Base-by-base conservation (phyloP, 306 rosid species). In the Albizia julibrissin region DNA sequence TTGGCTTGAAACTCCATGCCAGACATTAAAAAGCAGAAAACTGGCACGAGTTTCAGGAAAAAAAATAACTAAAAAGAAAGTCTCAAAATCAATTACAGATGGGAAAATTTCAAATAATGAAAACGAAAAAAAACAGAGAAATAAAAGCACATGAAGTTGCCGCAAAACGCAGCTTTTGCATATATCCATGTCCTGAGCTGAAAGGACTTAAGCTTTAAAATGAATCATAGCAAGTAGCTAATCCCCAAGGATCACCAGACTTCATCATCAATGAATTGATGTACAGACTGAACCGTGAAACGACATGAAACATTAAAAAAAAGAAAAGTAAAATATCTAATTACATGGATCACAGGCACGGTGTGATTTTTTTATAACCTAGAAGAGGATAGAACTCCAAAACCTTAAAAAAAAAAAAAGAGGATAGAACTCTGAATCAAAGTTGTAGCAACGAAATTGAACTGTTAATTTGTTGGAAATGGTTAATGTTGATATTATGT, bases 161-260 rank as follows among this genome's bases (percentile, higher is more conserved):
- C 24, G 67, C 31, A 61, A 33, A 14, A 69, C 8, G 74, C 10
- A 69, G 74, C 74, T 69, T 26, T 69, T 69, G 74, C 74, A 11
- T 42, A 27, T 2, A 46, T 47, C 52, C 19, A 69, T n/a, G 29
- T 40, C 33, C 34, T 69, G 52, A 11, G 4, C 33, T 15, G 64
- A 54, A 33, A 74, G 49, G 78, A 74, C 78, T 33, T 58, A 27
- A 65, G 47, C 72, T 27, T 21, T 19, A 46, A 29, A 33, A 46
- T 21, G 27, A 31, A 69, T 46, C 77, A 47, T 42, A 50, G 76
- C 85, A 54, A 56, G 76, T 21, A 76, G 56, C 56, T 58, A 69
- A 68, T 69, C 54, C 73, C 31, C 56, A 69, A 58, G 56, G 46
- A 58, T 64, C 69, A 64, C 26, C 65, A 47, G 54, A 61, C 80